Evolutionary conservation across 2,329 filamentous ascomycete species (phyloP).

Genomic region (Xylariaceae sp.): DNA sequence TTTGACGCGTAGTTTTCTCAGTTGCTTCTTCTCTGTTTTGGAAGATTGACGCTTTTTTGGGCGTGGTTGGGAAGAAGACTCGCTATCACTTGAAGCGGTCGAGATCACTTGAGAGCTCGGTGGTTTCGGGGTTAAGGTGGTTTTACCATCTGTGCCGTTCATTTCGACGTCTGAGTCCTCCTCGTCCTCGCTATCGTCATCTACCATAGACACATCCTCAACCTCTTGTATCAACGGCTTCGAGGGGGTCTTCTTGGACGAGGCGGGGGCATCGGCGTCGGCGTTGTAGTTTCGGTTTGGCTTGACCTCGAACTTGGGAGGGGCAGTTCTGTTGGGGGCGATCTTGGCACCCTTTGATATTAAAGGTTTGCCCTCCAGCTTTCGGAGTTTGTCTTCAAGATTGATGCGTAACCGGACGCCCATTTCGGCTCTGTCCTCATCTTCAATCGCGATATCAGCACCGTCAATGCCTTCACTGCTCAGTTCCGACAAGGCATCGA

Average conservation of each 20-base stretch:
- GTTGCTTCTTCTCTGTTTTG: slow-evolving; percentile 28
- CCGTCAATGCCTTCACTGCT: slow-evolving; percentile 57
- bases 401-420: slow-evolving; percentile 69
- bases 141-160: slow-evolving; percentile 30
- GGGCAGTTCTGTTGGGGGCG: slow-evolving; percentile 64
- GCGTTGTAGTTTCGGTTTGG: slow-evolving; percentile 92
- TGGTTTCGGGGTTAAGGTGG: slow-evolving; percentile 3
- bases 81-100: slow-evolving; percentile 24
- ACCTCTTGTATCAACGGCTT: slow-evolving; percentile 38
- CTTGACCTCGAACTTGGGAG: slow-evolving; percentile 85
- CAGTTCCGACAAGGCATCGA: slow-evolving; percentile 83
- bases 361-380: slow-evolving; percentile 85
- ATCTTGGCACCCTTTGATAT: slow-evolving; percentile 72
- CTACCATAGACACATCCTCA: slow-evolving; percentile 39
- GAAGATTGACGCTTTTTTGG: slow-evolving; percentile 13
- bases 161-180: slow-evolving; percentile 36
- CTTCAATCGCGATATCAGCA: slow-evolving; percentile 60
- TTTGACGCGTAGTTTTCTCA: not conserved
- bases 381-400: slow-evolving; percentile 71
- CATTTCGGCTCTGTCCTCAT: slow-evolving; percentile 82
- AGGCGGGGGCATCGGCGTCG: slow-evolving; percentile 79
- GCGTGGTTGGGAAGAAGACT: slow-evolving; percentile 17
- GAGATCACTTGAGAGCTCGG: slow-evolving; percentile 3
- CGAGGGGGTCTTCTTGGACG: slow-evolving; percentile 34
- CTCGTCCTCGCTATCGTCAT: slow-evolving; percentile 41